Evolutionary conservation across 2,329 filamentous ascomycete species (phyloP), one percentile per base, ranked within the genome.

Genomic region (Hansfordia pulvinata): DNA sequence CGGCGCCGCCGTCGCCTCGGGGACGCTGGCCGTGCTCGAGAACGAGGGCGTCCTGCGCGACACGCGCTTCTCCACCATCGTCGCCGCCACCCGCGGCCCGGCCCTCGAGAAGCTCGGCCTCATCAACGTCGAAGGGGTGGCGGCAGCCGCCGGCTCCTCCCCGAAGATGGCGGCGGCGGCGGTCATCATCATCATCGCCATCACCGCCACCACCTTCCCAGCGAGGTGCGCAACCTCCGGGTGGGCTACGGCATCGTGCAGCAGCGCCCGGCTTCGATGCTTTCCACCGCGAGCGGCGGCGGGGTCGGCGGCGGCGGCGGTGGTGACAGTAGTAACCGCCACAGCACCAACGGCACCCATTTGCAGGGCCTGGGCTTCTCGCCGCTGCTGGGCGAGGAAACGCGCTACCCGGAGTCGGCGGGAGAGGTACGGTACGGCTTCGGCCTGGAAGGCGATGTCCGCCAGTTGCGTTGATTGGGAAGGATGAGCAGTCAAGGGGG

Each of bases 1-100:
- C 8, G 19, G 41, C 4, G 29, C 34, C 4, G 46, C 44, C 18
- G 38, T 56, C 10, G 34, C 42, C 0, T 36, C 48, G 10, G 55
- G 55, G n/a, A 40, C 46, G 2, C 28, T 44, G 19, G 49, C 54
- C 10, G 36, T 58, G 13, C 30, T 42, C 2, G 42, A 48, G 25
- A 50, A 52, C 30, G 49, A 50, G 27, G 46, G 50, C 20, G 46
- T 50, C 17, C 41, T 49, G 6, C 44, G 52, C 18, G 49, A 55
- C 35, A 50, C 46, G 14, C 42, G 43, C 5, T 53, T 58, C 37
- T 56, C 53, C 7, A 53, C 47, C 35, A 47, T 59, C 26, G 44
- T 57, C n/a, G 53, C 54, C 3, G 53, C 55, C 9, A 57, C 54
- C 10, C 39, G 55, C 15, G 56, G 54, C 2, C 47, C 44, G 2